These are phyloP conservation scores for Arbutus unedo DNA, from an alignment of 148 eudicot genomes.

Conservation along the genomic window DNA sequence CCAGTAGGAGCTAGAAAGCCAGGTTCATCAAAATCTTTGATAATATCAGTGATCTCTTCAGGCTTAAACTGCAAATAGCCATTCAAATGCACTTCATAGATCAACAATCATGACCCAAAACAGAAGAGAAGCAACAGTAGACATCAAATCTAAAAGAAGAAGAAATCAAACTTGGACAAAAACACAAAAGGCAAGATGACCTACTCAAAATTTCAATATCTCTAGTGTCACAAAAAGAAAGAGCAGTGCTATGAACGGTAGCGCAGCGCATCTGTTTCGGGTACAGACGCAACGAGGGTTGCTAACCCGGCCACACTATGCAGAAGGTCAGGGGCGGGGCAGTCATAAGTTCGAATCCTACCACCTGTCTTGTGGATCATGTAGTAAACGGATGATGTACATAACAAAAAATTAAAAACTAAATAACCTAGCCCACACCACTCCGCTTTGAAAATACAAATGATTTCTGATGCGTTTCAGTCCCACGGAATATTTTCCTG, in stretches of 20 bases:
- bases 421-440: background rate
- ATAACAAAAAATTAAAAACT: background rate
- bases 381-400: too few species aligned
- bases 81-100: background rate
- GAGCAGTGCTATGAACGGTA: background rate
- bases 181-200: background rate
- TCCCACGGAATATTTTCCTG: background rate
- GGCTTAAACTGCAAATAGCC: slow-evolving; percentile 32
- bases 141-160: background rate
- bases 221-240: background rate
- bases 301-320: too few species aligned
- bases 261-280: too few species aligned
- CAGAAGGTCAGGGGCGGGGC: too few species aligned
- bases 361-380: too few species aligned
- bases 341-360: too few species aligned
- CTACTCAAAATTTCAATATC: background rate
- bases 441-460: background rate
- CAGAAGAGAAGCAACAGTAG: background rate
- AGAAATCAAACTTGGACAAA: background rate
- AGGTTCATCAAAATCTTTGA: slow-evolving; percentile 52
- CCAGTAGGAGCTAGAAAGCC: slow-evolving; percentile 51
- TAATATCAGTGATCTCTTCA: slow-evolving; percentile 34
- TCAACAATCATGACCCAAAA: background rate
- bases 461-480: background rate
- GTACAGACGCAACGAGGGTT: too few species aligned